Conservation (phyloP, 768 basidiomycete genomes). For the Termitomyces sp. region DNA sequence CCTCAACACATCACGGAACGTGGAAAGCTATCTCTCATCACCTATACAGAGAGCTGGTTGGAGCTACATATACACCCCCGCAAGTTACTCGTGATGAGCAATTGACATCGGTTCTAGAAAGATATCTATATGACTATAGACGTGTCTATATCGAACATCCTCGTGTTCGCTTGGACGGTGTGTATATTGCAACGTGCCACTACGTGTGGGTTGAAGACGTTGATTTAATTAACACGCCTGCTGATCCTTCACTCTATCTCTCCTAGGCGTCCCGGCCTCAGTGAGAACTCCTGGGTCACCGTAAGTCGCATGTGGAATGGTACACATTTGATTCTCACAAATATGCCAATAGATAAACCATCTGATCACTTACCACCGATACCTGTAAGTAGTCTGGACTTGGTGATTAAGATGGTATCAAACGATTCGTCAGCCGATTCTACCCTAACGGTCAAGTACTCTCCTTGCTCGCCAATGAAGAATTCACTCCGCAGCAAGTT, state of each 20-base stretch:
- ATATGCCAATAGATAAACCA: conserved; percentile 56
- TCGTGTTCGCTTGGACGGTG: conserved; percentile 78
- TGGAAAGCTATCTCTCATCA: not conserved
- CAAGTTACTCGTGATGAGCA: conserved; percentile 54
- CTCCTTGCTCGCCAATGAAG: conserved; percentile 81
- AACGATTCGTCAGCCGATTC: conserved; percentile 56
- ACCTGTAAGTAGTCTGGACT: conserved; percentile 49
- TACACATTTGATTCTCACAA: conserved; percentile 5
- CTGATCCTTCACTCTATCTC: not conserved
- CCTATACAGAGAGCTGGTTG: conserved; percentile 53
- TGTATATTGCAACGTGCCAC: conserved; percentile 90
- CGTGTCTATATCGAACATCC: conserved; percentile 81
- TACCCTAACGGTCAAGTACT: conserved; percentile 83
- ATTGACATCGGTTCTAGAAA: conserved; percentile 42
- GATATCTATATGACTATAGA: conserved; percentile 62
- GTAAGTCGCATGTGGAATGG: conserved; percentile 34
- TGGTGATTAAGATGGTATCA: not conserved
- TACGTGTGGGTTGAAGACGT: conserved; percentile 55
- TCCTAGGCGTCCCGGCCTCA: conserved; percentile 38
- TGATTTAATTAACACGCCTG: not conserved
- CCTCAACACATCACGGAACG: not conserved
- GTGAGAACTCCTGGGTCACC: conserved; percentile 85
- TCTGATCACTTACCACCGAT: conserved; percentile 89
- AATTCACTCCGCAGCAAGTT: conserved; percentile 58
- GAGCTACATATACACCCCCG: conserved; percentile 64